These are phyloP conservation scores for Thermothielavioides terrestris DNA, from an alignment of 495 filamentous ascomycete genomes.

Conservation along the genomic window DNA sequence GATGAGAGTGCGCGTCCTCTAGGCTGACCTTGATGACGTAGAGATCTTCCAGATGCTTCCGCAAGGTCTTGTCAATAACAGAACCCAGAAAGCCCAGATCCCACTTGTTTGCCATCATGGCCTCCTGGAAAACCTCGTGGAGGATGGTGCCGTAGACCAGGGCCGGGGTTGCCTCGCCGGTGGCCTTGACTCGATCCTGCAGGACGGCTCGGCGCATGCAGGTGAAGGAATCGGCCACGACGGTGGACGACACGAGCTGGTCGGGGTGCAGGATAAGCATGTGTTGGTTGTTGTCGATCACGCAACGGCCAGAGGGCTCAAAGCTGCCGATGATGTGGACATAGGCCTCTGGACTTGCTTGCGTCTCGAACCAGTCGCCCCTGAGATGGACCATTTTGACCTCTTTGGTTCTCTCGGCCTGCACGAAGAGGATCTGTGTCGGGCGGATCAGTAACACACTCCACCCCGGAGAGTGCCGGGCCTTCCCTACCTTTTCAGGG, in stretches of 20 bases:
- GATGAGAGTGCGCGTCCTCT: constrained; percentile 60
- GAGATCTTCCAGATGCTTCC: constrained; percentile 72
- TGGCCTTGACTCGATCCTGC: constrained; percentile 86
- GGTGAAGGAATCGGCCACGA: constrained; percentile 85
- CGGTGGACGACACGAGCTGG: constrained; percentile 87
- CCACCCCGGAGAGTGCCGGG: background rate
- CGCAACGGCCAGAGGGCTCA: constrained; percentile 52
- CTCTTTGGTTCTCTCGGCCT: constrained; percentile 58
- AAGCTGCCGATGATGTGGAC: constrained; percentile 84
- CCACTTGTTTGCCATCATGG: constrained; percentile 77
- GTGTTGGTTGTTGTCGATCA: constrained; percentile 67
- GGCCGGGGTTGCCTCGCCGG: constrained; percentile 63
- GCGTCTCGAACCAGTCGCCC: constrained; percentile 74
- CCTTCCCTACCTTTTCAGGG: constrained; percentile 58
- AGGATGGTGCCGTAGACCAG: constrained; percentile 85
- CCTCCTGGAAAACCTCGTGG: constrained; percentile 90
- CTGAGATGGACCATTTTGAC: constrained; percentile 67
- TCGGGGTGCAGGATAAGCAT: constrained; percentile 93
- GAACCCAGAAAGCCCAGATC: constrained; percentile 53
- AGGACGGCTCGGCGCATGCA: constrained; percentile 85
- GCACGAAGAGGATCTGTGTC: constrained; percentile 61
- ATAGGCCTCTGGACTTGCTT: constrained; percentile 60
- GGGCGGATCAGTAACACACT: background rate
- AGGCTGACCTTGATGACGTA: constrained; percentile 73
- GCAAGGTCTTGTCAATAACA: constrained; percentile 55